phyloP scores from a whole-genome alignment of 805 yeast genomes.

The Hanseniaspora opuntiae region DNA sequence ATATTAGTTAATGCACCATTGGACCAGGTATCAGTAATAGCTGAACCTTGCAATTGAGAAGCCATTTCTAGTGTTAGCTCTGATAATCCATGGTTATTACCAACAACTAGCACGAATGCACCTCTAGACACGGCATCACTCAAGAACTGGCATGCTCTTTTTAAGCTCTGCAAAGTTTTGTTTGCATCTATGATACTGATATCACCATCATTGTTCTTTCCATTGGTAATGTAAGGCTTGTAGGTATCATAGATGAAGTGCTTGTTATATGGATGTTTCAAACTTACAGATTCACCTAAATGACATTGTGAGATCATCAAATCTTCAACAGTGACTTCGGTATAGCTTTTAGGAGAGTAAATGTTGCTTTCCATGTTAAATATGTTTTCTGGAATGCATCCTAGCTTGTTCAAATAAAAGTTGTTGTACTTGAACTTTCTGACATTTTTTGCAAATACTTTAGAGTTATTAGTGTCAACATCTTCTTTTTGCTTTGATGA shows the following conservation, averaged over 20 bases:
- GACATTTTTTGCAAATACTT: not conserved
- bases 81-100: conserved; percentile 67
- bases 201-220: conserved; percentile 30
- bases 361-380: conserved; percentile 60
- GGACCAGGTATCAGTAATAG: conserved; percentile 75
- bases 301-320: conserved; percentile 89
- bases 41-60: conserved; percentile 59
- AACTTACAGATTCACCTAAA: conserved; percentile 74
- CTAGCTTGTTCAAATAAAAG: not conserved
- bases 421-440: conserved; percentile 5
- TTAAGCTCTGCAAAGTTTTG: conserved; percentile 60
- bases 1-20: conserved; percentile 91
- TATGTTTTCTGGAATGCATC: conserved; percentile 23
- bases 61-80: conserved; percentile 72
- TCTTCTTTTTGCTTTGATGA: not conserved
- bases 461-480: not conserved
- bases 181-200: conserved; percentile 82
- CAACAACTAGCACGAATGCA: conserved; percentile 73
- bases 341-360: conserved; percentile 41
- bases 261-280: conserved; percentile 70
- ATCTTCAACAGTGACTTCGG: conserved; percentile 51
- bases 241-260: conserved; percentile 80
- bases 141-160: conserved; percentile 72
- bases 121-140: conserved; percentile 73
- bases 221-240: conserved; percentile 24